Conservation (phyloP, 805 yeast species). For the Kodamaea lidongshanica region DNA sequence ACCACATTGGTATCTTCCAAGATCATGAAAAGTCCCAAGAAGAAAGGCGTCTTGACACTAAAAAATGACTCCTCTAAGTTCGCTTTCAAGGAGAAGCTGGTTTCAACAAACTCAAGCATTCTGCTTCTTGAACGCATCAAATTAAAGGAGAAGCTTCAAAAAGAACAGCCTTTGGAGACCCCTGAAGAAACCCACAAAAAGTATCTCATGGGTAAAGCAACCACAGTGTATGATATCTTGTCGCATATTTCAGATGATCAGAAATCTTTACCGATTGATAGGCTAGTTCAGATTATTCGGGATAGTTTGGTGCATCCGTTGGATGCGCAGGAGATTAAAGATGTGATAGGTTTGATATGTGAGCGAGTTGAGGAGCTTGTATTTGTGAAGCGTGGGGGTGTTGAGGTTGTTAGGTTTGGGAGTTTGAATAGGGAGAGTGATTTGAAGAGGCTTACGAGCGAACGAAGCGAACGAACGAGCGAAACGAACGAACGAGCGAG, state of each 20-base stretch:
- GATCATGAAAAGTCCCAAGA: slow-evolving; percentile 1
- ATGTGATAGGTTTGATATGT: slow-evolving; percentile 19
- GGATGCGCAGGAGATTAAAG: slow-evolving; percentile 24
- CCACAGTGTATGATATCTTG: slow-evolving; percentile 29
- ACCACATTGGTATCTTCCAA: neutral
- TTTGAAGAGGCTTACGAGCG: slow-evolving; percentile 11
- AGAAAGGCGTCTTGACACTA: slow-evolving; percentile 10
- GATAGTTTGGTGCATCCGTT: slow-evolving; percentile 31
- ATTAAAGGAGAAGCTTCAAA: slow-evolving; percentile 25
- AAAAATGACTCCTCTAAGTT: slow-evolving; percentile 33
- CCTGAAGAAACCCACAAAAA: slow-evolving; percentile 19
- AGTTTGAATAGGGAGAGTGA: slow-evolving; percentile 25
- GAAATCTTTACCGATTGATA: slow-evolving; percentile 17
- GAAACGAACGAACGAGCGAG: no score
- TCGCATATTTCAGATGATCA: slow-evolving; percentile 19
- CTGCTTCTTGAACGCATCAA: slow-evolving; percentile 36
- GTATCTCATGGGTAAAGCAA: slow-evolving; percentile 23
- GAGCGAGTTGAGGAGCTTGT: slow-evolving; percentile 16
- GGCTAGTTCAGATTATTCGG: slow-evolving; percentile 21
- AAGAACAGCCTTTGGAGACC: slow-evolving; percentile 8
- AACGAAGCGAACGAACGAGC: no score
- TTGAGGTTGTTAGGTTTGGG: slow-evolving; percentile 22
- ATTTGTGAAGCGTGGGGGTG: slow-evolving; percentile 17
- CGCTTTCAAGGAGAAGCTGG: slow-evolving; percentile 17
- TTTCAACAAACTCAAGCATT: slow-evolving; percentile 15